Percentiles rank a stretch among this genome's conserved stretches.
Evolutionary conservation across 2,329 filamentous ascomycete species (phyloP).

Genomic region (Paraconiothyrium sp.): DNA sequence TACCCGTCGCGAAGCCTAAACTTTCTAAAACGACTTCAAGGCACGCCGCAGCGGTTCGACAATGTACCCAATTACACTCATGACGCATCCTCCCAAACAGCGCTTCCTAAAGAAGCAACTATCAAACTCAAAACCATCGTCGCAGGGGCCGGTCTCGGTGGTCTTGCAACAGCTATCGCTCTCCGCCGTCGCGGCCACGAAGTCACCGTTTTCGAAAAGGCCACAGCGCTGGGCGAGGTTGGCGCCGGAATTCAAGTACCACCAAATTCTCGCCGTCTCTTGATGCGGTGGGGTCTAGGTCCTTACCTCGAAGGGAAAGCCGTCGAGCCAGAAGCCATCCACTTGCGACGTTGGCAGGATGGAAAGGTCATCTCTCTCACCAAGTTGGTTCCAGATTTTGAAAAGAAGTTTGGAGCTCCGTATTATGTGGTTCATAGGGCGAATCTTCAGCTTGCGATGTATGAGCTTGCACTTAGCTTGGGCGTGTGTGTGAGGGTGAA

Average conservation of each 20-base stretch:
- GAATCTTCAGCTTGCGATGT: slow-evolving; percentile 30
- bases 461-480: slow-evolving; percentile 24
- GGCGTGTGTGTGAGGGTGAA: slow-evolving; percentile 26
- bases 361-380: slow-evolving; percentile 57
- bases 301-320: slow-evolving; percentile 23
- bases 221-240: slow-evolving; percentile 26
- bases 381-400: slow-evolving; percentile 62
- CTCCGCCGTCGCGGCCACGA: slow-evolving; percentile 25
- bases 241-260: slow-evolving; percentile 36
- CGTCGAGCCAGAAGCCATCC: slow-evolving; percentile 55
- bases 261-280: slow-evolving; percentile 51
- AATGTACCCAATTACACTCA: neutral
- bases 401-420: slow-evolving; percentile 35
- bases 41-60: slow-evolving; percentile 1
- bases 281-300: slow-evolving; percentile 58
- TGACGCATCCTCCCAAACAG: neutral
- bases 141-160: slow-evolving; percentile 29
- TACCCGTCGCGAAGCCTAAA: slow-evolving; percentile 31
- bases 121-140: slow-evolving; percentile 26
- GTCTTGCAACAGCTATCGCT: slow-evolving; percentile 28
- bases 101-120: neutral
- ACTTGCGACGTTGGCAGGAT: slow-evolving; percentile 63
- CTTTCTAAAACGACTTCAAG: slow-evolving; percentile 22
- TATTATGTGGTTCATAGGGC: slow-evolving; percentile 35
- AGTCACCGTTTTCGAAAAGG: slow-evolving; percentile 28